Base-by-base conservation (phyloP, 169 alveolate species). In the Eimeria acervulina region DNA sequence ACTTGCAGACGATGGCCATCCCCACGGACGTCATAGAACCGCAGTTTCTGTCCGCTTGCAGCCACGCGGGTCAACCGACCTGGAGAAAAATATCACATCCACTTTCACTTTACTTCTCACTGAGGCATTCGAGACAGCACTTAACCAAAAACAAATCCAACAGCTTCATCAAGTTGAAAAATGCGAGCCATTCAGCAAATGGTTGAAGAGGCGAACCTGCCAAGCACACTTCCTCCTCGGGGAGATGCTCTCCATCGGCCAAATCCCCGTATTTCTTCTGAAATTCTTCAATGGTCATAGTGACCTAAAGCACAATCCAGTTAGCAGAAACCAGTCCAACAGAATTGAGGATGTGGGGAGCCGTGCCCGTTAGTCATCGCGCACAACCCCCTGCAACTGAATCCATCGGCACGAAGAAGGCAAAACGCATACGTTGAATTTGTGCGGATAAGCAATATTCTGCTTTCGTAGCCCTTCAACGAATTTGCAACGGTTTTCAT, bases 1-100 rank as follows among this genome's bases (percentile, higher is more conserved):
- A 99, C 98, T 93, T 99, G 99, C 76, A 99, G 96, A 68, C 98
- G 97, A 1, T 91, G 96, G 40, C 98, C 99, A 78, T 98, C 99
- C 17, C 99, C 98, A 55, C 96, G 96, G 52, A 98, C 93, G 94
- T 99, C 99, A 97, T 98, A 98, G 96, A 99, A 99, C 88, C 98
- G 97, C 78, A 99, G 98, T 68, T 98, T 98, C 80, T 98, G 97
- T 36, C 99, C 99, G 55, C 98, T 95, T 52, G 97, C 97, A 96
- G 99, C 97, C 78, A 98, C 97, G 15, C 98, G 96, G 63, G 96
- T 90, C 42, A 98, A 98, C 95, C 99, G 97, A 52, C 99, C 99
- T 85, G 99, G 97, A 17, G 97, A 19, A 12, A 38, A 33, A 96
- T 26, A 15, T 31, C 47, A 19, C 63, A 31, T 21, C 21, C 10